Evolutionary conservation across 1,284 basidiomycete species (phyloP).

Genomic region (Vanrija humicola): DNA sequence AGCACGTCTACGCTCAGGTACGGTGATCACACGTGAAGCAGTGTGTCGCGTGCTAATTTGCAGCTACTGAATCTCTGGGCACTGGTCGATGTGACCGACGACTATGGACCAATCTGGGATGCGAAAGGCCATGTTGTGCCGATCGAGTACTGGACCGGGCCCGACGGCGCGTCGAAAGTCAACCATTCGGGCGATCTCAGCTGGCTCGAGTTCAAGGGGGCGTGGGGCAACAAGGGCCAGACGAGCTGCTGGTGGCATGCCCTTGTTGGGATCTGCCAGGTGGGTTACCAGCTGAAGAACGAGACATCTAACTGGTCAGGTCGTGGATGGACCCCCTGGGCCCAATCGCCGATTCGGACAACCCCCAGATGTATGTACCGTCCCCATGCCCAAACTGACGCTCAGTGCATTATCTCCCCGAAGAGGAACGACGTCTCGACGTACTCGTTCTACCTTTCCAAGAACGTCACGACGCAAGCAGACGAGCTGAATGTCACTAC

Average conservation of each 20-base stretch:
- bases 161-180: constrained; percentile 17
- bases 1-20: constrained; percentile 41
- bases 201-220: constrained; percentile 42
- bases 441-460: constrained; percentile 32
- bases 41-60: constrained; percentile 22
- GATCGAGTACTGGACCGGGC: constrained; percentile 35
- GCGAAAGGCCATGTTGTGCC: constrained; percentile 35
- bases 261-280: constrained; percentile 37
- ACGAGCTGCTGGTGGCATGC: constrained; percentile 40
- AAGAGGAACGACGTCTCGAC: constrained; percentile 14
- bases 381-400: background rate
- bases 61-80: constrained; percentile 29
- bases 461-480: constrained; percentile 6
- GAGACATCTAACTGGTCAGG: background rate
- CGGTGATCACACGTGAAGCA: constrained; percentile 17
- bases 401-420: constrained; percentile 32
- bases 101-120: constrained; percentile 44
- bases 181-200: constrained; percentile 23
- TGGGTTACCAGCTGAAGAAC: constrained; percentile 5
- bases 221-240: constrained; percentile 42
- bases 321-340: constrained; percentile 33
- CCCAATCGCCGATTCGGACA: constrained; percentile 39
- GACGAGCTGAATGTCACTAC: constrained; percentile 15
- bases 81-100: constrained; percentile 42
- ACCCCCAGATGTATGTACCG: constrained; percentile 33